Percentiles rank a stretch among this genome's conserved stretches.
Conservation (phyloP, 164 flowering plant genomes). For the Dillenia turbinata region DNA sequence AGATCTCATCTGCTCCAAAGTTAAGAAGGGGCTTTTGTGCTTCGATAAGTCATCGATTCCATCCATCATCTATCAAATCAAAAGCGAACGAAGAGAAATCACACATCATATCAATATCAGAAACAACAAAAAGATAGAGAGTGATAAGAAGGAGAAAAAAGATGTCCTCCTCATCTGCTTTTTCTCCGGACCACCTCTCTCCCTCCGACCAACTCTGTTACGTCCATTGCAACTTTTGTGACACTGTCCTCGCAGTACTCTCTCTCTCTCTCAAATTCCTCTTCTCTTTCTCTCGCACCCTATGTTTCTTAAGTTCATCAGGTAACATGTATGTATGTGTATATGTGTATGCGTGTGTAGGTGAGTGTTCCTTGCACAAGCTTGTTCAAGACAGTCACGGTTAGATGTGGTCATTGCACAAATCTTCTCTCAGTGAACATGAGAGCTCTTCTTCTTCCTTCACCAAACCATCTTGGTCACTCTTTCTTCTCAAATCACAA, state of each 20-base stretch:
- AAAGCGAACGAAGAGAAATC: not conserved
- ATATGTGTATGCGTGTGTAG: conserved; percentile 24
- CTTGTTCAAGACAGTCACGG: conserved; percentile 90
- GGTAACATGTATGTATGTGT: conserved; percentile 3
- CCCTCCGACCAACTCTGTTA: conserved; percentile 92
- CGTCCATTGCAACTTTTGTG: conserved; percentile 87
- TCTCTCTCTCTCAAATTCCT: not conserved
- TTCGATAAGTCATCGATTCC: conserved; percentile 22
- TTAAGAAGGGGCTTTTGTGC: conserved; percentile 21
- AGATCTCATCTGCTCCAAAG: conserved; percentile 23
- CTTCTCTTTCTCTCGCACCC: conserved; percentile 5
- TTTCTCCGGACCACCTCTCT: conserved; percentile 74
- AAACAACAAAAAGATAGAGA: not conserved
- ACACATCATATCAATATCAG: too few species aligned
- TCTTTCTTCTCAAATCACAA: conserved; percentile 62
- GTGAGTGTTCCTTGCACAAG: conserved; percentile 91
- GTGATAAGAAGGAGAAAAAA: conserved; percentile 5
- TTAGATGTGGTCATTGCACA: conserved; percentile 98
- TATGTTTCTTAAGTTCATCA: conserved; percentile 3
- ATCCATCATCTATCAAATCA: conserved; percentile 19
- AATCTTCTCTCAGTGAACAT: conserved; percentile 88
- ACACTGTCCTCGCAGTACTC: conserved; percentile 89
- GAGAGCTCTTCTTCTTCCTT: conserved; percentile 71
- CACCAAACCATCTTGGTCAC: conserved; percentile 57
- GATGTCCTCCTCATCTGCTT: conserved; percentile 69